Evolutionary conservation across 2,329 filamentous ascomycete genomes (phyloP), one percentile per base, ranked within the genome.

Genomic region (Plenodomus tracheiphilus): DNA sequence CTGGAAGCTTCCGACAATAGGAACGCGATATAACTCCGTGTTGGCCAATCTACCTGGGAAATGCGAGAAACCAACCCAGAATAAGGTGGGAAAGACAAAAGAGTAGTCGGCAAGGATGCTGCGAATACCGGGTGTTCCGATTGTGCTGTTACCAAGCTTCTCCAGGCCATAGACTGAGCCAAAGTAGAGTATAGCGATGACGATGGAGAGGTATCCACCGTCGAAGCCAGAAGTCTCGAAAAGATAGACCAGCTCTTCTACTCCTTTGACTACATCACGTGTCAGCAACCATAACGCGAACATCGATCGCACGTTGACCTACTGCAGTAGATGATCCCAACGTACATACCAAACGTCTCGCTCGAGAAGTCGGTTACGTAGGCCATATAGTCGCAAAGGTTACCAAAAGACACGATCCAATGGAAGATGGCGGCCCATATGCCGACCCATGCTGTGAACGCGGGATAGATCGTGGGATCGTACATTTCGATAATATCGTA

Each of bases 371-470:
- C 79, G 2, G 80, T 83, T 22, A 83, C 79, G 54, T 82, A 82
- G 5, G 79, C 76, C 80, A 83, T 82, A 58, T 82, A 82, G 58
- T 83, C 79, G 59, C 79, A 81, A 34, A 74, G 66, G 49, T 83
- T 83, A 44, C 75, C 76, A 19, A 81, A 66, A 0, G 79, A 75
- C 5, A 78, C 75, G 6, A 81, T 70, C 80, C 80, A 84, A 58
- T 85, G 81, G 37, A 81, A 80, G 16, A 83, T 77, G 1, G 79
- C 79, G 0, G 78, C 77, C 81, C 80, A 84, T 18, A 84, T 83
- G 1, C 75, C 77, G 0, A 79, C 76, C 81, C 81, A 83, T 3
- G 75, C 76, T 64, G 83, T 81, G 58, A 83, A 81, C 40, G 76
- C 73, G 0, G 79, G 76, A 59, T 83, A 83, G 5, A 82, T 68